A percentile compares a stretch with the other conserved stretches of the same genome.
Conservation (phyloP, 2,329 filamentous ascomycete species). For the Monosporascus ibericus region DNA sequence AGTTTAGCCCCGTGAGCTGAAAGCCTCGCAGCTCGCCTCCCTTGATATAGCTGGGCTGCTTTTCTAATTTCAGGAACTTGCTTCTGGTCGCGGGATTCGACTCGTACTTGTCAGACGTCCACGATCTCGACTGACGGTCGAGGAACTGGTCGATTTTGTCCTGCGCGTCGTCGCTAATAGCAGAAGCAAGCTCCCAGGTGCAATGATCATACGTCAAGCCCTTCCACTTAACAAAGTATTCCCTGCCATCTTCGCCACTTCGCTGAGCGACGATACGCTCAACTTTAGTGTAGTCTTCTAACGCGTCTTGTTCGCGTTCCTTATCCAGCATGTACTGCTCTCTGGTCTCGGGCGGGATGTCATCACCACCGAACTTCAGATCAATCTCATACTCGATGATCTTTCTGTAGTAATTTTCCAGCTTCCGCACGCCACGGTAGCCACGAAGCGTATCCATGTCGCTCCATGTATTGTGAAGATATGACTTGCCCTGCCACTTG, state of each 20-base stretch:
- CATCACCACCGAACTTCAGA: constrained; percentile 65
- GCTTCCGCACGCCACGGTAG: constrained; percentile 78
- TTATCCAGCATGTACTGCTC: constrained; percentile 95
- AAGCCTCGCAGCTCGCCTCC: constrained; percentile 85
- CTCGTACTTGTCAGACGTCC: constrained; percentile 73
- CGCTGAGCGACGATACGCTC: constrained; percentile 86
- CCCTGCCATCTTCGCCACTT: constrained; percentile 70
- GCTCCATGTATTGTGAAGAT: constrained; percentile 96
- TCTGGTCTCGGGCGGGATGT: constrained; percentile 75
- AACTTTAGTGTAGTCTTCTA: constrained; percentile 85
- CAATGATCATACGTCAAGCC: constrained; percentile 87
- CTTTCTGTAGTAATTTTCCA: constrained; percentile 93
- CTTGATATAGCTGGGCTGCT: constrained; percentile 80
- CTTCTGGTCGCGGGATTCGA: constrained; percentile 69
- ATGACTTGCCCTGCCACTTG: constrained; percentile 95
- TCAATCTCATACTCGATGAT: constrained; percentile 73
- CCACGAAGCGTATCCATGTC: constrained; percentile 65
- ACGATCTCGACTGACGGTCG: constrained; percentile 74
- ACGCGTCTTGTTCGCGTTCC: constrained; percentile 81
- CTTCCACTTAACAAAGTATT: constrained; percentile 98
- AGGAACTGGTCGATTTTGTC: constrained; percentile 87
- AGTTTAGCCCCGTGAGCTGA: constrained; percentile 90
- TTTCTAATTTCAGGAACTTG: constrained; percentile 65
- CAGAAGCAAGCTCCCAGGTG: constrained; percentile 80
- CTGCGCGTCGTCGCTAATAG: constrained; percentile 75